A percentile compares a stretch with the other conserved stretches of the same genome.
Evolutionary conservation across 2,329 filamentous ascomycete species (phyloP).

Genomic region (Trichophyton benhamiae): DNA sequence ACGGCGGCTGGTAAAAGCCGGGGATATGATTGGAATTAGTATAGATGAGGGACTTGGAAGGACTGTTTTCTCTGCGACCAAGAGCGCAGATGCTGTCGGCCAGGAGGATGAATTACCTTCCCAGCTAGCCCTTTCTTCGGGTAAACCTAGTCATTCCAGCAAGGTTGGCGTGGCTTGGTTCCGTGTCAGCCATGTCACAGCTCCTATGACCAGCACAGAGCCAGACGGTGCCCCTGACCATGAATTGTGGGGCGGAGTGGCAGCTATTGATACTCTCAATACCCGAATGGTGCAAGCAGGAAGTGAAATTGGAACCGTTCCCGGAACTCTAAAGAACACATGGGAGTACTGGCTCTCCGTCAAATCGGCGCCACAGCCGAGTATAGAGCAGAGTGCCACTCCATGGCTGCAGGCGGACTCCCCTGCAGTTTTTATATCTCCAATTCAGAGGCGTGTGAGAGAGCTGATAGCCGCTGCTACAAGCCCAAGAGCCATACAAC

Average conservation of each 20-base stretch:
- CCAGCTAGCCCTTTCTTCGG: conserved; percentile 10
- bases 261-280: conserved; percentile 70
- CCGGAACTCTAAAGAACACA: conserved; percentile 59
- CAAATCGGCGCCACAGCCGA: conserved; percentile 47
- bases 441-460: conserved; percentile 56
- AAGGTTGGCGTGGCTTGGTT: conserved; percentile 71
- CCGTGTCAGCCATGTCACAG: conserved; percentile 62
- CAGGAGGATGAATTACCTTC: conserved; percentile 54
- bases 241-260: conserved; percentile 73
- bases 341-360: conserved; percentile 87
- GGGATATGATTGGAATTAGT: conserved; percentile 78
- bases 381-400: conserved; percentile 22
- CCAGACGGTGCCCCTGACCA: conserved; percentile 49
- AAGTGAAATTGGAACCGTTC: conserved; percentile 68
- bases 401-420: conserved; percentile 28
- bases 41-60: conserved; percentile 77
- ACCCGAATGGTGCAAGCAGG: conserved; percentile 89
- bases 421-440: conserved; percentile 38
- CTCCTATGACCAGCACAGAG: conserved; percentile 36
- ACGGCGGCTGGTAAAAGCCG: conserved; percentile 68
- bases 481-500: conserved; percentile 70
- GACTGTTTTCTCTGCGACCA: conserved; percentile 59
- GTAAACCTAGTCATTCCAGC: conserved; percentile 24
- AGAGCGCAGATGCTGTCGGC: conserved; percentile 43
- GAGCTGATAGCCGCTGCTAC: conserved; percentile 82